Evolutionary conservation across 2,329 filamentous ascomycete genomes (phyloP).

Genomic region (Fusarium ambrosium): DNA sequence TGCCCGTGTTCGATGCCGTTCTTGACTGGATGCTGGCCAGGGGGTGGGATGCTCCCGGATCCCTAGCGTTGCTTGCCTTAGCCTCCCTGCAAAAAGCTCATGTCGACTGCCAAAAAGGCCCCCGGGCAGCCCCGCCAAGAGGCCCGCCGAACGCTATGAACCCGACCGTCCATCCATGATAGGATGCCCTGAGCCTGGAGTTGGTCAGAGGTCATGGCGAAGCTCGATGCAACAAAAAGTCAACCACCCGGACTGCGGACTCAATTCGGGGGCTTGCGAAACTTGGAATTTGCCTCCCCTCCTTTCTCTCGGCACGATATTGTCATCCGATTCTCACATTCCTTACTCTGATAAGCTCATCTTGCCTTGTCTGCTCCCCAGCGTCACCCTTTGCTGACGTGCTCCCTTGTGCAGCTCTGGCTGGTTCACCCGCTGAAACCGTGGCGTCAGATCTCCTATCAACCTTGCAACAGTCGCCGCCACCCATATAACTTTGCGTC

Average conservation of each 20-base stretch:
- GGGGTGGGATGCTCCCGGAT: conserved; percentile 27
- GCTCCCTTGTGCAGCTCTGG: conserved; percentile 31
- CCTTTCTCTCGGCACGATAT: conserved; percentile 24
- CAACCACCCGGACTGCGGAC: conserved; percentile 30
- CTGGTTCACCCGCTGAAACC: conserved; percentile 35
- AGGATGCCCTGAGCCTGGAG: conserved; percentile 16
- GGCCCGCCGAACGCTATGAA: conserved; percentile 22
- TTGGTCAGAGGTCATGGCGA: conserved; percentile 36
- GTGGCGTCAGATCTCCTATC: conserved; percentile 35
- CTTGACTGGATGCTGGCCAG: conserved; percentile 11
- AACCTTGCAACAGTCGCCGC: conserved; percentile 35
- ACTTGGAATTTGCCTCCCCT: conserved; percentile 26
- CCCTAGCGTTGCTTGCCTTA: conserved; percentile 29
- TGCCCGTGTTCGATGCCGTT: neutral
- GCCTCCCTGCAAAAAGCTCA: conserved; percentile 28
- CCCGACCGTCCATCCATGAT: conserved; percentile 8
- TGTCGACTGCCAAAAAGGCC: conserved; percentile 22
- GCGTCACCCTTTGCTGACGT: conserved; percentile 23
- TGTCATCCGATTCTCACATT: conserved; percentile 39
- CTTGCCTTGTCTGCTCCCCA: conserved; percentile 9
- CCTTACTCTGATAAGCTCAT: conserved; percentile 33
- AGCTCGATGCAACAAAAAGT: conserved; percentile 38
- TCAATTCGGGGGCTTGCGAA: conserved; percentile 25
- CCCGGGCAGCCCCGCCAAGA: conserved; percentile 31
- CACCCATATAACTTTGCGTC: conserved; percentile 35